Evolutionary conservation across 495 filamentous ascomycete genomes (phyloP), one percentile per base, ranked within the genome.

Genomic region (Penicillium paxilli): DNA sequence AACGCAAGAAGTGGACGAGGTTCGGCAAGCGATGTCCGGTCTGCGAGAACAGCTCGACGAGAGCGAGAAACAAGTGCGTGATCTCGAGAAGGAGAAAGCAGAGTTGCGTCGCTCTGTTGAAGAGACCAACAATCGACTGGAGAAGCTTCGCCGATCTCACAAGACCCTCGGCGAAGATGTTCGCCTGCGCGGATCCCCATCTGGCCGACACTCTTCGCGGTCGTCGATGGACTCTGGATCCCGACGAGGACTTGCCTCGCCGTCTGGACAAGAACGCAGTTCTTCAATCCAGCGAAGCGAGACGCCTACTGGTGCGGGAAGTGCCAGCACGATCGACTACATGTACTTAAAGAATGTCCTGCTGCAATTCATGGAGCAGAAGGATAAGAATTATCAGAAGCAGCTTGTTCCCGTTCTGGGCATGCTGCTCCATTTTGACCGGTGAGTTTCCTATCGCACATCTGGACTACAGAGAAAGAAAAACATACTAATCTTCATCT

Each of bases 321-420:
- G 24, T 32, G 52, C 40, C 7, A 59, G 62, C 1, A 58, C 70
- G 38, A 79, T 86, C 48, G 89, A 98, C 68, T 87, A 87, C 55
- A 84, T 91, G 62, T 98, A 98, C 66, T 68, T 98, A 53, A 98
- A 98, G 77, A 97, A 95, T 26, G 91, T 98, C 32, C 79, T 98
- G 21, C 72, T 98, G 38, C 93, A 97, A 69, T 97, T 98, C 62
- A 69, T 98, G 65, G 92, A 97, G 77, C 89, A 94, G 66, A 90
- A 86, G 74, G 94, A 98, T 63, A 96, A 92, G 74, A 91, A 84
- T 67, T 82, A 91, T 54, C 88, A 96, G 68, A 83, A 87, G 65
- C 92, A 96, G 77, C 78, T 98, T 47, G 87, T 98, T 21, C 94
- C 93, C 12, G 92, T 96, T 11, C 68, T 98, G 44, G 91, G 89